These are phyloP conservation scores for Colletotrichum sp. DNA, from an alignment of 2,329 filamentous ascomycete genomes.

Conservation along the genomic window DNA sequence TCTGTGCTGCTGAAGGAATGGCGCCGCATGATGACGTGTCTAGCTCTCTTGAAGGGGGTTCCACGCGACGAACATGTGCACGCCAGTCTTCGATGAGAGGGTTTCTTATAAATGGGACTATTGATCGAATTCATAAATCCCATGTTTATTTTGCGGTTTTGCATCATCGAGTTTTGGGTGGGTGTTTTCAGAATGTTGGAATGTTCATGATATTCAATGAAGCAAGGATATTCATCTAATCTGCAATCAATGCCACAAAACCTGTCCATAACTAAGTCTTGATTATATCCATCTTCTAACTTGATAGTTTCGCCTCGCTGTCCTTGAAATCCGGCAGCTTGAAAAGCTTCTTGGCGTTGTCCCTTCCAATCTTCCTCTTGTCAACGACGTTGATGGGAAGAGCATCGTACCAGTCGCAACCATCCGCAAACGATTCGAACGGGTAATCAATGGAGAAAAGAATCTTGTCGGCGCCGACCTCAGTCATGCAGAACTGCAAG, in stretches of 20 bases:
- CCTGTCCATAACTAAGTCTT: neutral
- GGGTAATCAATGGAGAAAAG: neutral
- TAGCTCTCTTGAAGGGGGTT: neutral
- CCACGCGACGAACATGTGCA: neutral
- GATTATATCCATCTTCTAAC: rapidly evolving
- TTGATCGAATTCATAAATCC: neutral
- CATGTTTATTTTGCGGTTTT: neutral
- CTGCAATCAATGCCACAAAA: neutral
- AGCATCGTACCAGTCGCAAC: neutral
- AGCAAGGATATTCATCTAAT: neutral
- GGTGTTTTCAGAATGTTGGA: rapidly evolving
- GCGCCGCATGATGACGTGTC: neutral
- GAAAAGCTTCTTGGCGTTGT: neutral
- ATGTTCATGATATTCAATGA: neutral
- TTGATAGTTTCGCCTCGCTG: neutral
- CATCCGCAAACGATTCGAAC: neutral
- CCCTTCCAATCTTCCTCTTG: neutral
- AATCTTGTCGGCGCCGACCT: neutral
- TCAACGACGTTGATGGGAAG: neutral
- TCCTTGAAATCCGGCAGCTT: neutral
- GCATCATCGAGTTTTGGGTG: rapidly evolving
- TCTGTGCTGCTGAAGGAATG: neutral
- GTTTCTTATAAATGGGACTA: neutral
- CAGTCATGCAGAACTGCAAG: neutral
- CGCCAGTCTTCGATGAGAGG: rapidly evolving